phyloP scores from a whole-genome alignment of 495 filamentous ascomycete genomes.

The Pyrenula aspistea region DNA sequence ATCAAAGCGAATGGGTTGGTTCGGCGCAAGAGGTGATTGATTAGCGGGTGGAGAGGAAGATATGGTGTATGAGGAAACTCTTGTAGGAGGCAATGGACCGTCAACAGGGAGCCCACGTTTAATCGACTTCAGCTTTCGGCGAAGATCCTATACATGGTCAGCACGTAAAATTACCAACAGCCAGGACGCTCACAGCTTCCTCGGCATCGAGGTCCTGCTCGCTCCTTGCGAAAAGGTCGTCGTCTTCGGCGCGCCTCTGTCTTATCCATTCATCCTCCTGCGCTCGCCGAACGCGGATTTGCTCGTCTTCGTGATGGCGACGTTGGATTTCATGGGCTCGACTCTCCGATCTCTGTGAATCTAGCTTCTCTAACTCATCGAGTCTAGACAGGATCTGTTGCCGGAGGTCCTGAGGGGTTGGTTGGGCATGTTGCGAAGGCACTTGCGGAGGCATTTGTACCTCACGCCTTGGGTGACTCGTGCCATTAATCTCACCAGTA shows the following conservation, averaged over 20 bases:
- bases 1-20: background rate
- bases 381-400: background rate
- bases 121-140: background rate
- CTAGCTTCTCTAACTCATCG: background rate
- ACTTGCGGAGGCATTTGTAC: background rate
- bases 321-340: background rate
- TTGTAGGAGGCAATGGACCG: background rate
- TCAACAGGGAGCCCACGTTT: background rate
- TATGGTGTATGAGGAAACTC: background rate
- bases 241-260: background rate
- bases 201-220: background rate
- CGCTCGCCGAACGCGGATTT: background rate
- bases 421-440: background rate
- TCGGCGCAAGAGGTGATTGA: background rate
- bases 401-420: background rate
- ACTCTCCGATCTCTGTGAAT: background rate
- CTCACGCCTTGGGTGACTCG: no score
- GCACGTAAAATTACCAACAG: background rate
- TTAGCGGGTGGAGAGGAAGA: background rate
- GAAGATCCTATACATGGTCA: background rate
- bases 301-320: background rate
- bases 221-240: background rate
- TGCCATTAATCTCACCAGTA: background rate
- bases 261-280: background rate
- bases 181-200: background rate